These are phyloP conservation scores for Bacidia gigantensis DNA, from an alignment of 495 filamentous ascomycete genomes.

Conservation along the genomic window DNA sequence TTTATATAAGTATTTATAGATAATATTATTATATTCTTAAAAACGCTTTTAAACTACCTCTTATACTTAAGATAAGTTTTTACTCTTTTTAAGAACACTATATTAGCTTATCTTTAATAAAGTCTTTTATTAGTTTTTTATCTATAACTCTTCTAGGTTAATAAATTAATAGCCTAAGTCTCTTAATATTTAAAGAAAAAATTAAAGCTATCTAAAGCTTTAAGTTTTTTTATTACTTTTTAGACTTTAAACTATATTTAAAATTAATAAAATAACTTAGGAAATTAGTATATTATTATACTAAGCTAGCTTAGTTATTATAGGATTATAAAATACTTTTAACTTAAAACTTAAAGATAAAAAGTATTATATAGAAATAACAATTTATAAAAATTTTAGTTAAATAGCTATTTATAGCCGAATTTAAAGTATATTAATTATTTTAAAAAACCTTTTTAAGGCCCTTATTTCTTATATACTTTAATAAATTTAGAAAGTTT, in stretches of 20 bases:
- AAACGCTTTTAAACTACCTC: background rate
- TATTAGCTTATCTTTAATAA: background rate
- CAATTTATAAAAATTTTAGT: background rate
- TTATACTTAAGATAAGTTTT: background rate
- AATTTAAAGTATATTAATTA: conserved; percentile 1
- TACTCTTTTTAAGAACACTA: background rate
- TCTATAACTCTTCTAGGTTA: background rate
- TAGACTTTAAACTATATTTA: background rate
- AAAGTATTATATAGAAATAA: background rate
- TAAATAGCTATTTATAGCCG: background rate
- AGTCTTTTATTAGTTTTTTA: background rate
- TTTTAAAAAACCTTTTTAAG: background rate
- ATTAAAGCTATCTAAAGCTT: background rate
- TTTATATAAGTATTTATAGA: background rate
- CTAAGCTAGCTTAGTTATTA: background rate
- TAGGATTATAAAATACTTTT: background rate
- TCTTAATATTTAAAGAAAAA: no score
- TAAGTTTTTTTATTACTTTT: background rate
- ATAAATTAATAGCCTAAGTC: background rate
- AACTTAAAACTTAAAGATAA: background rate
- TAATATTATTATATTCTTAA: conserved; percentile 2
- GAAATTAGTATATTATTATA: background rate
- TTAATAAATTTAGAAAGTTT: background rate
- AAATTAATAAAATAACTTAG: background rate
- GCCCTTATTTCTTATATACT: background rate